A percentile compares a stretch with the other conserved stretches of the same genome.
phyloP scores from a whole-genome alignment of 768 basidiomycete genomes.

The Phlebiopsis gigantea region DNA sequence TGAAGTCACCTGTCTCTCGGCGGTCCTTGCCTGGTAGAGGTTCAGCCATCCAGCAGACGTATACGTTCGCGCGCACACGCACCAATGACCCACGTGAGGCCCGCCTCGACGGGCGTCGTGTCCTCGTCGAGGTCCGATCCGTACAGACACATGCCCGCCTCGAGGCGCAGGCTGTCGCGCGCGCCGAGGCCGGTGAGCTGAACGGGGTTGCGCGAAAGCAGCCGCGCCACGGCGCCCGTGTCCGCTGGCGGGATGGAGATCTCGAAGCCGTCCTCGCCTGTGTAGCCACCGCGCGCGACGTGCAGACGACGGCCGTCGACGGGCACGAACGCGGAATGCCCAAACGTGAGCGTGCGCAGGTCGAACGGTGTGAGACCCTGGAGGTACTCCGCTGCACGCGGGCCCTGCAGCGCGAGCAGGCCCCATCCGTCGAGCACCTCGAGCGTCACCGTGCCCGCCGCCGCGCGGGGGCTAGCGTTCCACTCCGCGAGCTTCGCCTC shows the following conservation, averaged over 20 bases:
- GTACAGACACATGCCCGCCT: slow-evolving; percentile 94
- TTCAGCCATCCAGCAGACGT: background rate
- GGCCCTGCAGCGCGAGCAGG: slow-evolving; percentile 89
- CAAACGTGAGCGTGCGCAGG: slow-evolving; percentile 52
- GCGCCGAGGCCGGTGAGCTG: slow-evolving; percentile 89
- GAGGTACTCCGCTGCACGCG: slow-evolving; percentile 73
- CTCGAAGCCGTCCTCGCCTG: slow-evolving; percentile 99
- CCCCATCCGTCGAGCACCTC: slow-evolving; percentile 84
- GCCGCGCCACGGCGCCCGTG: slow-evolving; percentile 62
- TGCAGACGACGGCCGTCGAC: slow-evolving; percentile 32
- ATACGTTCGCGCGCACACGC: slow-evolving; percentile 17
- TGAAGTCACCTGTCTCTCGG: slow-evolving; percentile 63
- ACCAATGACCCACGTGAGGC: slow-evolving; percentile 92
- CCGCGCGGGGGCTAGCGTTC: slow-evolving; percentile 56
- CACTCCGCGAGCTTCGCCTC: slow-evolving; percentile 61
- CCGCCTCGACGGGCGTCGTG: slow-evolving; percentile 86
- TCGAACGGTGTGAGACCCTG: slow-evolving; percentile 75
- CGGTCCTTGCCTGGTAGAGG: slow-evolving; percentile 68
- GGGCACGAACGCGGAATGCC: background rate
- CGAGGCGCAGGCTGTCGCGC: slow-evolving; percentile 85
- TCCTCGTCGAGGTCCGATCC: slow-evolving; percentile 90
- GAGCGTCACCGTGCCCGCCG: slow-evolving; percentile 65
- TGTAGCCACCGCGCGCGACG: slow-evolving; percentile 93
- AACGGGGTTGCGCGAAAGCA: slow-evolving; percentile 60
- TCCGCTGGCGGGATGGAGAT: slow-evolving; percentile 84